These are phyloP conservation scores for Coemansia sp. DNA, from an alignment of 192 early-diverging fungal species.

Conservation along the genomic window DNA sequence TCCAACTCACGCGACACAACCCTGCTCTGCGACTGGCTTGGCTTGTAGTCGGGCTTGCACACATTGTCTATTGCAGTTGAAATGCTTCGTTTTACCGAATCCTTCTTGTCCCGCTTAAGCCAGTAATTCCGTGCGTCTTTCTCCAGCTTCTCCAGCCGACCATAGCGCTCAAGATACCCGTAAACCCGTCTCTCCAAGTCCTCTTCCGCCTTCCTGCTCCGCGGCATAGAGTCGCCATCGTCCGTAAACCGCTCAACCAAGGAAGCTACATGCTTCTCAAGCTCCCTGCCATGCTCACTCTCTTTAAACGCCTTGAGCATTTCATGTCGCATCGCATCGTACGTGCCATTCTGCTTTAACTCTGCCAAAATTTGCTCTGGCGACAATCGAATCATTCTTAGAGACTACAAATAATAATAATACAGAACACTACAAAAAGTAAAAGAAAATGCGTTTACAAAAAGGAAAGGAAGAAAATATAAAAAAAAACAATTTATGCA, in stretches of 20 bases:
- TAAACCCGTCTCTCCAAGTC: constrained; percentile 18
- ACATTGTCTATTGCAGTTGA: constrained; percentile 9
- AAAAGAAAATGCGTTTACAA: too few relatives aligned
- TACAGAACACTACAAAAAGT: too few relatives aligned
- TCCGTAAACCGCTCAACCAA: constrained; percentile 15
- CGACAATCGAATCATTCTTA: constrained; percentile 13
- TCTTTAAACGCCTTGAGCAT: constrained; percentile 21
- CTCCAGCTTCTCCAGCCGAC: constrained; percentile 31
- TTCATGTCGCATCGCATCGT: constrained; percentile 29
- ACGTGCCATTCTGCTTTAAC: constrained; percentile 35
- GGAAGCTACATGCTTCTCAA: constrained; percentile 11
- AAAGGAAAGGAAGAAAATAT: background rate
- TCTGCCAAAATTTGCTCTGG: constrained; percentile 32
- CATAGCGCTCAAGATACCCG: constrained; percentile 17
- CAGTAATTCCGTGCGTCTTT: constrained; percentile 40
- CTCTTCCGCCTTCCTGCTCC: constrained; percentile 7
- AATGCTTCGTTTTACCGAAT: background rate
- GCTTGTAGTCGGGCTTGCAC: background rate
- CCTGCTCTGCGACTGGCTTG: background rate
- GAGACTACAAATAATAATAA: too few relatives aligned
- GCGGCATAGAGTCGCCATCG: constrained; percentile 1
- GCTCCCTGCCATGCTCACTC: constrained; percentile 25
- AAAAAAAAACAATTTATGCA: background rate
- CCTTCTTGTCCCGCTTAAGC: constrained; percentile 16
- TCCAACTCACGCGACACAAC: constrained; percentile 16